Evolutionary conservation across 148 eudicot species (phyloP).

Genomic region (Chenopodium berlandieri): DNA sequence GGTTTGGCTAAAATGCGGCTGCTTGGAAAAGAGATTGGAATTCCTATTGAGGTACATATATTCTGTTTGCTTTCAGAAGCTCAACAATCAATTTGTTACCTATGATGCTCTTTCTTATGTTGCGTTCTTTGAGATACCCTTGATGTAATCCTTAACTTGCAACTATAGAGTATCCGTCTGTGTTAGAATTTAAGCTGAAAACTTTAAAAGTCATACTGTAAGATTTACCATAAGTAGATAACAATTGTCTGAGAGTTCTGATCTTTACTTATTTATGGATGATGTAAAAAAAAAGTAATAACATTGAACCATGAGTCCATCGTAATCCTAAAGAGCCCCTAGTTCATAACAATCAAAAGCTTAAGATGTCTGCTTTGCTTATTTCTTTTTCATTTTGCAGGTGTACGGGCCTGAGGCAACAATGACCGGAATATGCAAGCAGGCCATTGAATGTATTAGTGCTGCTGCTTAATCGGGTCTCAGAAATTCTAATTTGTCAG

Average conservation of each 20-base stretch:
- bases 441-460: constrained; percentile 85
- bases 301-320: background rate
- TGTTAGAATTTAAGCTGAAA: background rate
- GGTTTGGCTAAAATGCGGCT: constrained; percentile 92
- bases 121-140: background rate
- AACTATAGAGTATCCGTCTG: background rate
- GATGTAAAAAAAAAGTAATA: no score
- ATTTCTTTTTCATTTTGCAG: constrained; percentile 22
- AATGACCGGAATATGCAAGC: constrained; percentile 98
- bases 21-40: constrained; percentile 89
- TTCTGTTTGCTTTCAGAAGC: background rate
- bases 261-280: no score
- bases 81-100: background rate
- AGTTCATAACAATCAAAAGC: background rate
- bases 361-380: background rate
- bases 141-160: background rate
- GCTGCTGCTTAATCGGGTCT: constrained; percentile 53
- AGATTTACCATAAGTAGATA: no score
- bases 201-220: no score
- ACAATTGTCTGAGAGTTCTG: no score
- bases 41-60: constrained; percentile 81
- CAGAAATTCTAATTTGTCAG: background rate
- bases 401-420: constrained; percentile 96
- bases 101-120: background rate
- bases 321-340: background rate